Evolutionary conservation across 345 rosid genomes (phyloP).

Genomic region (Brassica napus): Da-Ae NC_063444.1:43574001-43574500

Average conservation of each 20-base stretch:
- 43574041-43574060: conserved; percentile 16
- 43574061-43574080: not conserved
- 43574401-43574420: conserved; percentile 79
- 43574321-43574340: conserved; percentile 97
- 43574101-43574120: conserved; percentile 5
- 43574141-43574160: conserved; percentile 86
- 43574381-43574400: conserved; percentile 87
- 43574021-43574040: conserved; percentile 14
- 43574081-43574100: conserved; percentile 4
- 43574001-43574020: not conserved
- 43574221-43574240: conserved; percentile 37
- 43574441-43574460: conserved; percentile 96
- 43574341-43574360: conserved; percentile 91
- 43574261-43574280: conserved; percentile 9
- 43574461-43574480: conserved; percentile 95
- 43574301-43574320: conserved; percentile 62
- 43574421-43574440: conserved; percentile 99
- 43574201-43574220: conserved; percentile 99
- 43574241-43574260: conserved; percentile 7
- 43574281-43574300: conserved; percentile 19
- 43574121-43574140: conserved; percentile 52
- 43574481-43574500: conserved; percentile 43
- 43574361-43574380: conserved; percentile 82
- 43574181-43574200: conserved; percentile 99
- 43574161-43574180: conserved; percentile 90